Base-by-base conservation (phyloP, 805 yeast genomes). In the Ogataea polymorpha region DNA sequence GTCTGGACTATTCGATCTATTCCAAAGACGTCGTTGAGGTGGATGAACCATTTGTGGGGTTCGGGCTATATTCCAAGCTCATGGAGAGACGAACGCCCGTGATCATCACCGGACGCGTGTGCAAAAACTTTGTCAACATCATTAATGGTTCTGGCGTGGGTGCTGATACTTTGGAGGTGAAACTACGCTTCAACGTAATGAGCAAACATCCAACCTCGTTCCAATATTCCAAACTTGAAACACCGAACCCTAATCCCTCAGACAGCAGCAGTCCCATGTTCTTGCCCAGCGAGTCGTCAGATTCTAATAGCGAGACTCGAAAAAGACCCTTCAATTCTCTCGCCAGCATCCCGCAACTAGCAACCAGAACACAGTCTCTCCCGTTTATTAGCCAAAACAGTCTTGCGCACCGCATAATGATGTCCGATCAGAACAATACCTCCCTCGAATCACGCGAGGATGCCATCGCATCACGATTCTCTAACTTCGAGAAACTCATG, bases 71-170 rank as follows among this genome's bases (percentile, higher is more conserved):
- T 12, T 67, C 73, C 3, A 62, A 58, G 28, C 39, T 70, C 2
- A 29, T 46, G 11, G 53, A 52, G 3, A 51, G 53, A 29, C 48
- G 50, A 16, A 35, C 57, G 4, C 44, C 52, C 6, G 65, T 71
- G 5, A 68, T 81, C 5, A 76, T 82, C 10, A 70, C 72, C 3
- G 75, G 75, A 3, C 51, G 82, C 41, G 79, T 80, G 25, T 78
- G 83, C 50, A 77, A 76, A 41, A 79, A 74, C 53, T 67, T 80
- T 38, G 68, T 78, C 21, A 54, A 21, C 72, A 75, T 35, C 58
- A 76, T 51, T 37, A 51, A 70, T 63, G 60, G 66, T 54, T 48
- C 58, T 28, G 61, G 74, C 3, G 48, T 39, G 24, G 45, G 48
- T 1, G 28, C 48, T 16, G 72, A 77, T 44, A 80, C 84, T 2